phyloP scores from a whole-genome alignment of 768 basidiomycete species.

The Leccinum boreale region DNA sequence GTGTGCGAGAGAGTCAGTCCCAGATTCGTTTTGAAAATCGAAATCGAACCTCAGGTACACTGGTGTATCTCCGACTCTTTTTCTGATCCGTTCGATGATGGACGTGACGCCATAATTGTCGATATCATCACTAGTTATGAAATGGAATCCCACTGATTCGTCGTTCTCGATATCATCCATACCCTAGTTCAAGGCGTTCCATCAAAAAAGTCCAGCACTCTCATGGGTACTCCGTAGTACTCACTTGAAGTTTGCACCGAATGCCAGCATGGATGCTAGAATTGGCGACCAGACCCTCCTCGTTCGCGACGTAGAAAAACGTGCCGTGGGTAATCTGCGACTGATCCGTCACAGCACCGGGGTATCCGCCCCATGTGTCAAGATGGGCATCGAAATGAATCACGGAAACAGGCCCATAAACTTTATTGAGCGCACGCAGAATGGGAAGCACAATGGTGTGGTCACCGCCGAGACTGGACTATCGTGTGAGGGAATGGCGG shows the following conservation, averaged over 20 bases:
- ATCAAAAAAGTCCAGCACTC: neutral
- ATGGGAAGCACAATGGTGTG: conserved; percentile 89
- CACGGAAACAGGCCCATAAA: conserved; percentile 79
- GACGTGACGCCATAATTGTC: conserved; percentile 73
- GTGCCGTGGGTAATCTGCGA: conserved; percentile 80
- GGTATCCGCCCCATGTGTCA: conserved; percentile 53
- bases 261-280: conserved; percentile 83
- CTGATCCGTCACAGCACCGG: conserved; percentile 47
- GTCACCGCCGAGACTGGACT: conserved; percentile 65
- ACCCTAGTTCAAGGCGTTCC: conserved; percentile 12
- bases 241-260: conserved; percentile 65
- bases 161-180: conserved; percentile 54
- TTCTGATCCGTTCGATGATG: conserved; percentile 68
- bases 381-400: conserved; percentile 82
- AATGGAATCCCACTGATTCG: conserved; percentile 67
- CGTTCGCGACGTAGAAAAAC: conserved; percentile 77
- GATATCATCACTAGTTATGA: conserved; percentile 79
- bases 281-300: conserved; percentile 74
- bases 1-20: neutral
- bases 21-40: neutral
- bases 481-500: neutral
- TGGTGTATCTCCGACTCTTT: conserved; percentile 68
- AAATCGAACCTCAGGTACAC: conserved; percentile 62
- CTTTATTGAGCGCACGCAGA: conserved; percentile 70
- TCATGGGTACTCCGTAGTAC: conserved; percentile 20